Conservation (phyloP, 148 eudicot genomes). For the Polygonum aviculare region DNA sequence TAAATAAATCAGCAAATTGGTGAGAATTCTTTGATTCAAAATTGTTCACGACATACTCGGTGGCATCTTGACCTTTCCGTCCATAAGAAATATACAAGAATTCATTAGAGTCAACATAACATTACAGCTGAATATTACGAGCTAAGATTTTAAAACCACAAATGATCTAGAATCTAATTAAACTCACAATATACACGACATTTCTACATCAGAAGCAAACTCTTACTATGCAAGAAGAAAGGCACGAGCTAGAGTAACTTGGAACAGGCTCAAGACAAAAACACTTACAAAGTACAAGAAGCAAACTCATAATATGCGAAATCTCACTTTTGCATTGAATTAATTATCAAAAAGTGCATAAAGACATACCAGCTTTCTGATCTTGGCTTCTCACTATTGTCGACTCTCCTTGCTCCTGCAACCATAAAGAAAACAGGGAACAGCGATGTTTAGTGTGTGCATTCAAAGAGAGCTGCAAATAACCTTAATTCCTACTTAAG, state of each 20-base stretch:
- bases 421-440: neutral
- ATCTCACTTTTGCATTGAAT: neutral
- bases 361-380: slow-evolving; percentile 24
- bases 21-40: neutral
- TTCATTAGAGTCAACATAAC: slow-evolving; percentile 9
- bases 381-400: slow-evolving; percentile 7
- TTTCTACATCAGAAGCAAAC: slow-evolving; percentile 1
- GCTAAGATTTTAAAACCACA: neutral
- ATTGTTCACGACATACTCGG: slow-evolving; percentile 16
- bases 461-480: neutral
- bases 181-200: neutral
- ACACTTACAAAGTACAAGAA: neutral
- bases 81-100: slow-evolving; percentile 17
- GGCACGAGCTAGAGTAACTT: neutral
- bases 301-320: neutral
- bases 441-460: neutral
- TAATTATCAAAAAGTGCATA: neutral
- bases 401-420: slow-evolving; percentile 13
- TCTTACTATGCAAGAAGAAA: neutral
- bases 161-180: neutral
- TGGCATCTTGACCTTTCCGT: slow-evolving; percentile 32
- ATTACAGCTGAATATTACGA: neutral
- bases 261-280: neutral
- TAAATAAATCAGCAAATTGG: slow-evolving; percentile 26
- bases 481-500: neutral